Evolutionary conservation across 164 flowering plant genomes (phyloP).

Genomic region (Dillenia turbinata): DNA sequence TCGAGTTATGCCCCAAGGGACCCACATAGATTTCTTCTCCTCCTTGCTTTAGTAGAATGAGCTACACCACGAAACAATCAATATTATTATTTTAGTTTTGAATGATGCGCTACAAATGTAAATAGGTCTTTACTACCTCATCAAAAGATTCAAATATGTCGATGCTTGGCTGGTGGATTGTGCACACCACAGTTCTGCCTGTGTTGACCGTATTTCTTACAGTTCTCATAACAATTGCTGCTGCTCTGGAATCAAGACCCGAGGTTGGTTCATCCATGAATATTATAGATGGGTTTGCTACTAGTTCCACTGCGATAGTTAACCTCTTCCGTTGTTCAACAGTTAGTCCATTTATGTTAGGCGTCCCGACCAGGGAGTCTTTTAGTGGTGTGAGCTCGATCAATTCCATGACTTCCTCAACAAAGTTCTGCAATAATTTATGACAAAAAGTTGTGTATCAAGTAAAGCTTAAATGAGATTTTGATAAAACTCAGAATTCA

Average conservation of each 20-base stretch:
- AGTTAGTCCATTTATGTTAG: slow-evolving; percentile 85
- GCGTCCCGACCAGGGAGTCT: slow-evolving; percentile 84
- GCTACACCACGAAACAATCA: slow-evolving; percentile 13
- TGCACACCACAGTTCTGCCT: slow-evolving; percentile 95
- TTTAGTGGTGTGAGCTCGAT: slow-evolving; percentile 77
- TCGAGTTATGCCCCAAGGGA: slow-evolving; percentile 33
- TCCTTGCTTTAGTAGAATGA: slow-evolving; percentile 40
- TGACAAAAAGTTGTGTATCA: too few species aligned
- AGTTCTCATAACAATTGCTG: slow-evolving; percentile 97
- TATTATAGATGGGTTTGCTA: slow-evolving; percentile 95
- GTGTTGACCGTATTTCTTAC: slow-evolving; percentile 97
- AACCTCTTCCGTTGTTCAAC: slow-evolving; percentile 92
- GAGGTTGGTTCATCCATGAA: slow-evolving; percentile 99
- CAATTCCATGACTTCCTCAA: slow-evolving; percentile 83
- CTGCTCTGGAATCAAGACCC: slow-evolving; percentile 97
- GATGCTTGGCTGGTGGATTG: slow-evolving; percentile 97
- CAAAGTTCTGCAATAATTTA: slow-evolving; percentile 51
- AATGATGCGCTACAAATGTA: too few species aligned
- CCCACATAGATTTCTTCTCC: slow-evolving; percentile 44
- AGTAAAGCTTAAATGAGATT: too few species aligned
- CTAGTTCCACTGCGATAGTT: slow-evolving; percentile 95
- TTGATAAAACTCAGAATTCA: too few species aligned
- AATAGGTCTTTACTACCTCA: slow-evolving; percentile 40
- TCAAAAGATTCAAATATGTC: slow-evolving; percentile 97
- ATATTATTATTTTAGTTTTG: too few species aligned